Conservation (phyloP, 2,329 filamentous ascomycete species). For the Scleromitrula shiraiana region DNA sequence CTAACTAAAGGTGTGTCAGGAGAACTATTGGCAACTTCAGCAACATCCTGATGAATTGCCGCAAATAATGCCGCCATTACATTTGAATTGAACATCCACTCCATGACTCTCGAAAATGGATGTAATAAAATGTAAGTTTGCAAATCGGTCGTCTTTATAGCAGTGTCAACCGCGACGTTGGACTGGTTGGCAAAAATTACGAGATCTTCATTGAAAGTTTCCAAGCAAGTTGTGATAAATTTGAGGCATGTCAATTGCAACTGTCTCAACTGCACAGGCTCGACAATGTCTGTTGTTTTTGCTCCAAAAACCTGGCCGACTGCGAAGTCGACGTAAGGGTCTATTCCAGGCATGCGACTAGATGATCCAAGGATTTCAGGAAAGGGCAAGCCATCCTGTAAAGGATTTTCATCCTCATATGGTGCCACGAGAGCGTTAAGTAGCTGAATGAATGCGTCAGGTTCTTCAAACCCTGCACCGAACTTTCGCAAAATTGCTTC, state of each 20-base stretch:
- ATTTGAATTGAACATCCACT: conserved; percentile 94
- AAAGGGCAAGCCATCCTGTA: conserved; percentile 75
- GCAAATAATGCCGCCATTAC: conserved; percentile 73
- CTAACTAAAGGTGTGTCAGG: conserved; percentile 76
- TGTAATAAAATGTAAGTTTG: conserved; percentile 78
- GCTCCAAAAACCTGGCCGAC: conserved; percentile 69
- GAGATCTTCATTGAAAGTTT: conserved; percentile 88
- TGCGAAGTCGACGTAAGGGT: conserved; percentile 87
- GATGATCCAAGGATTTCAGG: conserved; percentile 74
- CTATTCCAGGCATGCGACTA: conserved; percentile 77
- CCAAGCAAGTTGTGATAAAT: conserved; percentile 71
- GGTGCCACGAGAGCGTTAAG: conserved; percentile 66
- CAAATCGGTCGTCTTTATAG: conserved; percentile 67
- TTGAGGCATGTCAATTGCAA: conserved; percentile 75
- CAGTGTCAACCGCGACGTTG: conserved; percentile 63
- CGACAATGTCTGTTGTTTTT: conserved; percentile 47
- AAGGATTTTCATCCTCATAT: conserved; percentile 47
- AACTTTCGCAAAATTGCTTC: conserved; percentile 67
- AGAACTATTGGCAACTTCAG: conserved; percentile 62
- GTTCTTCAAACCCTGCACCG: conserved; percentile 73
- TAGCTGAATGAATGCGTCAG: conserved; percentile 74
- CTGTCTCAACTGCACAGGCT: conserved; percentile 61
- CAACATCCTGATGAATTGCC: conserved; percentile 67
- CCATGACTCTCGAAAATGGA: conserved; percentile 90
- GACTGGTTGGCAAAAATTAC: conserved; percentile 78